These are phyloP conservation scores for Bifiguratus adelaidae DNA, from an alignment of 192 early-diverging fungal species.

Conservation along the genomic window DNA sequence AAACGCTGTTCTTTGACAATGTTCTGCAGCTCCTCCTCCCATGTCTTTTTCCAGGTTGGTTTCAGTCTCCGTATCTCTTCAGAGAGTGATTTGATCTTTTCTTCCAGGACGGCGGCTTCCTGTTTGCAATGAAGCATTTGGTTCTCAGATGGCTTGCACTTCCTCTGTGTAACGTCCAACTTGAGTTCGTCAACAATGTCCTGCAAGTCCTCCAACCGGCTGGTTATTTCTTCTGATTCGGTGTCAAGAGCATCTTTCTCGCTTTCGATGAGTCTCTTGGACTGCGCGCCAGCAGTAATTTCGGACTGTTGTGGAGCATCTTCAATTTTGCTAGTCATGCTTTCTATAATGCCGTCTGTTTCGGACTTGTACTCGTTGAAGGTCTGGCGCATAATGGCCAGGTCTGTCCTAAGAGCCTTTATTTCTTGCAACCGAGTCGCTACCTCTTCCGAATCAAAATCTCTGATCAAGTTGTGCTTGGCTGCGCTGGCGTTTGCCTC, in stretches of 20 bases:
- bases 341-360: too few relatives aligned
- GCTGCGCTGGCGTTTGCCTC: too few relatives aligned
- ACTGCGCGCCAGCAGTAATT: too few relatives aligned
- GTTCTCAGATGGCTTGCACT: conserved; percentile 42
- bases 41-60: conserved; percentile 70
- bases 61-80: conserved; percentile 48
- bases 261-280: conserved; percentile 37
- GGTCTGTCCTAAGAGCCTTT: conserved; percentile 21
- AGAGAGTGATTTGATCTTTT: conserved; percentile 40
- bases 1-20: conserved; percentile 73
- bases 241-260: conserved; percentile 33
- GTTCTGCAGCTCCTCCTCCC: conserved; percentile 75
- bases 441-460: too few relatives aligned
- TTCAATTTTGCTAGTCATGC: too few relatives aligned
- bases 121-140: conserved; percentile 39
- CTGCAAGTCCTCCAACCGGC: conserved; percentile 47
- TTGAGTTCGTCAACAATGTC: conserved; percentile 62
- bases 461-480: too few relatives aligned
- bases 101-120: conserved; percentile 34
- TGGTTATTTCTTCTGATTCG: conserved; percentile 31
- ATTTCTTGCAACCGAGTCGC: too few relatives aligned
- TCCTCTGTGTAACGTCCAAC: conserved; percentile 58
- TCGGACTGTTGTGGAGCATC: too few relatives aligned
- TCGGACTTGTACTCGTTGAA: conserved; percentile 35
- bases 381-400: conserved; percentile 27